Evolutionary conservation across 768 basidiomycete genomes (phyloP).

Genomic region (Rhodotorula kratochvilovae): DNA sequence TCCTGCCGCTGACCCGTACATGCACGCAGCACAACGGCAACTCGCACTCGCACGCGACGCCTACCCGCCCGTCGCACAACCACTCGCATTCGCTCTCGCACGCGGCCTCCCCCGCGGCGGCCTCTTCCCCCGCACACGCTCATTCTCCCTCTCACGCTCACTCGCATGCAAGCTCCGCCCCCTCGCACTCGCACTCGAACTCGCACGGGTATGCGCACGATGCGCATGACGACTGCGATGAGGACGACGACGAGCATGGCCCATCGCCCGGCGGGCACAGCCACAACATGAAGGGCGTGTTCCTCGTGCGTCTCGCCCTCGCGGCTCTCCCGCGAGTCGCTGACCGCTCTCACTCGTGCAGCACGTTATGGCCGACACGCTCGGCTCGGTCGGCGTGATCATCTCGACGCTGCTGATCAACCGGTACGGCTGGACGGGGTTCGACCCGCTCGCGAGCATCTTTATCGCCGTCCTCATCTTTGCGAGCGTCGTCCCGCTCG

Average conservation of each 20-base stretch:
- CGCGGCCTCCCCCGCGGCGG: background rate
- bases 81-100: background rate
- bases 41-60: background rate
- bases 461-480: conserved; percentile 94
- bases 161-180: background rate
- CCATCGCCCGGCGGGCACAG: conserved; percentile 57
- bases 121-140: background rate
- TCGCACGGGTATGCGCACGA: conserved; percentile 47
- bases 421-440: conserved; percentile 96
- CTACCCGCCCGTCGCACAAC: background rate
- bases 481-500: conserved; percentile 89
- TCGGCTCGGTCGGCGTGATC: conserved; percentile 96
- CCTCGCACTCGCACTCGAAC: conserved; percentile 4
- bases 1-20: background rate
- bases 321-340: no score
- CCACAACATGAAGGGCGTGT: conserved; percentile 97
- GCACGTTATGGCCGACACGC: conserved; percentile 94
- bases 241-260: conserved; percentile 36
- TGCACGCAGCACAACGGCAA: conserved; percentile 7
- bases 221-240: conserved; percentile 14
- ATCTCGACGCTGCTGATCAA: conserved; percentile 92
- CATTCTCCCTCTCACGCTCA: conserved; percentile 7
- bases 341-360: background rate
- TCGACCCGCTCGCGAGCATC: conserved; percentile 93
- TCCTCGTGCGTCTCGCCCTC: conserved; percentile 49